Evolutionary conservation across 306 rosid species (phyloP).

Genomic region (Begonia masoniana): DNA sequence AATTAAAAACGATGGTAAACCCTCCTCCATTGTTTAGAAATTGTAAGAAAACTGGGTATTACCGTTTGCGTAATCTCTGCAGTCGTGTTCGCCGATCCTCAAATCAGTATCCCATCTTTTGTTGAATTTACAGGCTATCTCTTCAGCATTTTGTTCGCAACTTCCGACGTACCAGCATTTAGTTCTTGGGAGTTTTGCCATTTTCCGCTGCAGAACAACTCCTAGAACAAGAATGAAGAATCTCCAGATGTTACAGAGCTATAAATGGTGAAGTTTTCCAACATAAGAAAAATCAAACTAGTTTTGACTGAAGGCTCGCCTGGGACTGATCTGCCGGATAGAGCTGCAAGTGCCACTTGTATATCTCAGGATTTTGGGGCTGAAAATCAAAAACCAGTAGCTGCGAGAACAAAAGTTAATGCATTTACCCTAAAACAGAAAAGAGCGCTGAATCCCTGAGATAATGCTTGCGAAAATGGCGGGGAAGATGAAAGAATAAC

Average conservation of each 20-base stretch:
- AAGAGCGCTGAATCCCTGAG: not conserved
- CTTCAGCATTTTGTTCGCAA: constrained; percentile 30
- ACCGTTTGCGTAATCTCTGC: constrained; percentile 81
- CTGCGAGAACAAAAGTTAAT: constrained; percentile 22
- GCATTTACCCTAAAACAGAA: not conserved
- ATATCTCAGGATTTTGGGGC: constrained; percentile 87
- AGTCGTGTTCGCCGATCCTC: constrained; percentile 62
- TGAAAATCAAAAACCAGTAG: constrained; percentile 84
- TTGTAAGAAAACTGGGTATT: constrained; percentile 4
- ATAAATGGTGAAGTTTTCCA: too few relatives aligned
- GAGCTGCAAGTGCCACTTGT: constrained; percentile 53
- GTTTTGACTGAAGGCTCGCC: constrained; percentile 23
- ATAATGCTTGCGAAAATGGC: not conserved
- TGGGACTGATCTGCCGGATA: constrained; percentile 56
- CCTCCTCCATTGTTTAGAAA: not conserved
- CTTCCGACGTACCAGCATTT: constrained; percentile 84
- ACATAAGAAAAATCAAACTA: not conserved
- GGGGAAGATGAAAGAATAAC: constrained; percentile 19
- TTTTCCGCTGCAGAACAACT: constrained; percentile 45
- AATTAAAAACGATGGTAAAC: not conserved
- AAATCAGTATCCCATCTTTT: constrained; percentile 46
- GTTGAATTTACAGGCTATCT: constrained; percentile 51
- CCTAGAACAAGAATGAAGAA: constrained; percentile 24
- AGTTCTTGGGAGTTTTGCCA: constrained; percentile 43
- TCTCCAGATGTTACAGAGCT: too few relatives aligned